These are phyloP conservation scores for Hypomontagnella submonticulosa DNA, from an alignment of 495 filamentous ascomycete genomes.

Conservation along the genomic window DNA sequence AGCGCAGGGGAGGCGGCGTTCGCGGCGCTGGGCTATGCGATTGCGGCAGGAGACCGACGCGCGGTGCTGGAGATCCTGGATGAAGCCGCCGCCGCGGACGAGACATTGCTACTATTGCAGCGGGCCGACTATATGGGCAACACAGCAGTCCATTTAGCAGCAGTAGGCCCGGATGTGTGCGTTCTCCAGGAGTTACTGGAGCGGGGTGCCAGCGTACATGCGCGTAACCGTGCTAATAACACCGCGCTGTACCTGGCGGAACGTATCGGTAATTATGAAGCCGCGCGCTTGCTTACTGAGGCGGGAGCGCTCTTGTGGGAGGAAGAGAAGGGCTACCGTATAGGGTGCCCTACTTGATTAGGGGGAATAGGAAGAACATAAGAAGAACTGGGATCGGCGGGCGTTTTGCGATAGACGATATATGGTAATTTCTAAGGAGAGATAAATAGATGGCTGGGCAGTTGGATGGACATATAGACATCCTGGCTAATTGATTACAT, in stretches of 20 bases:
- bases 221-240: conserved; percentile 81
- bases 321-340: conserved; percentile 22
- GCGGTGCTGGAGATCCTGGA: conserved; percentile 73
- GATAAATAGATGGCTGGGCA: too few species aligned
- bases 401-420: too few species aligned
- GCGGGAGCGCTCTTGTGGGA: conserved; percentile 73
- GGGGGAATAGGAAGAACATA: too few species aligned
- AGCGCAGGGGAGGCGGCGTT: conserved; percentile 63
- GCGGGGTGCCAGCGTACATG: conserved; percentile 86
- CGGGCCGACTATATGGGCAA: conserved; percentile 89
- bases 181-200: conserved; percentile 78
- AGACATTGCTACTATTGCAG: conserved; percentile 70
- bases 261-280: conserved; percentile 63
- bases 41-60: conserved; percentile 75
- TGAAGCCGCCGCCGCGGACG: conserved; percentile 58
- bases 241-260: conserved; percentile 85
- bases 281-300: conserved; percentile 72
- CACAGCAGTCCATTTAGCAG: conserved; percentile 76
- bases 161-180: conserved; percentile 57
- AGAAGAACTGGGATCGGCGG: too few species aligned
- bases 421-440: too few species aligned
- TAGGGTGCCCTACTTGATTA: background rate
- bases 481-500: too few species aligned
- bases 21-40: conserved; percentile 82
- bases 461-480: too few species aligned